Base-by-base conservation (phyloP, 2,329 filamentous ascomycete genomes). In the Coniochaeta hoffmannii region DNA sequence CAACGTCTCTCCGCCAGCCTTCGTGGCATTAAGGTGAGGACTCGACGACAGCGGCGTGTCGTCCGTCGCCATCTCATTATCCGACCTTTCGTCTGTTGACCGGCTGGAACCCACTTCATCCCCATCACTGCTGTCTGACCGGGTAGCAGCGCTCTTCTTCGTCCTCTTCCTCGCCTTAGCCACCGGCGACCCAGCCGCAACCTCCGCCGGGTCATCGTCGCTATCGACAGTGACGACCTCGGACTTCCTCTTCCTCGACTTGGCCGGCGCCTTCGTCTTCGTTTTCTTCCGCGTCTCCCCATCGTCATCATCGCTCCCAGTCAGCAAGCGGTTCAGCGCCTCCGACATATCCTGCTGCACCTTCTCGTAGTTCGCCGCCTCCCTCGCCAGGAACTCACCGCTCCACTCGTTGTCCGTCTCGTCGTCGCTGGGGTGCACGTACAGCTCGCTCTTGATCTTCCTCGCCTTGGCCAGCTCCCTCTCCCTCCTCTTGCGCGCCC, bases 371-470 rank as follows among this genome's bases (percentile, higher is more conserved):
- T 88, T 76, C 15, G 69, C 70, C 68, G 86, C 84, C 71, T 97
- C 92, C 15, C 82, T 78, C 2, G 80, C 84, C 70, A 93, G 97
- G 71, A 97, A 97, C 19, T 81, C 83, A 22, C 75, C 70, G 52
- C 78, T 77, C 15, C 89, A 82, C 56, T 83, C 81, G 50, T 91
- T 90, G 64, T 96, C 90, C n/a, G 81, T 86, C 62, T 96, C 91
- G 54, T 97, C 94, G 66, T 97, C 94, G 61, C 88, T 90, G 35
- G 87, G 85, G 56, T 87, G 82, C 53, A 99, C 88, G 64, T 85
- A 93, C 36, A 93, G 72, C 24, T 86, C 85, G 64, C 89, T 95
- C 76, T 97, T 97, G 72, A 94, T 88, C 66, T 87, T 88, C 31
- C 77, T 76, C 51, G 84, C 79, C 70, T 91, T 91, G 64, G 92